These are phyloP conservation scores for Pythium rishiriense DNA, from an alignment of 352 stramenopile species.

Conservation along the genomic window DNA sequence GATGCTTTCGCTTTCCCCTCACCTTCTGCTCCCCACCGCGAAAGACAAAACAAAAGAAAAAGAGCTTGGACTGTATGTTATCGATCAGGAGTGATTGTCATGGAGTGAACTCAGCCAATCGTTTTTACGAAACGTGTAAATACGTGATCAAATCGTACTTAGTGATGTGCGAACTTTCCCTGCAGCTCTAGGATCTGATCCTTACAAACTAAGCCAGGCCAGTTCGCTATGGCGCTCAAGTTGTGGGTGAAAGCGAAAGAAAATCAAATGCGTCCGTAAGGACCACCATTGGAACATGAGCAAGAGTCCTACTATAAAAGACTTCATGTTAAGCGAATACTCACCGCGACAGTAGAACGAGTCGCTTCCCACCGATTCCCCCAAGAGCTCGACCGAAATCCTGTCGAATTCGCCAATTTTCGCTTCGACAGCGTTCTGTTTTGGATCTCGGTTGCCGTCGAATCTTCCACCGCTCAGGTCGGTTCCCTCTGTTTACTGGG, in stretches of 20 bases:
- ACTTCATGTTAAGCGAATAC: no score
- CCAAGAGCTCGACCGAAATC: no score
- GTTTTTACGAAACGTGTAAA: slow-evolving; percentile 16
- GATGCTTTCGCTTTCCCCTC: slow-evolving; percentile 8
- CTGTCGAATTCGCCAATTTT: background rate
- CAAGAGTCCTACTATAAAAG: no score
- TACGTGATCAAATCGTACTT: background rate
- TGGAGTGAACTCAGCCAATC: background rate
- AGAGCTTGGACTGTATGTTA: background rate
- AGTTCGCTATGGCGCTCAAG: no score
- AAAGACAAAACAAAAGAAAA: slow-evolving; percentile 10
- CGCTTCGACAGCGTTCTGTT: slow-evolving; percentile 8
- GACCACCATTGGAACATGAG: no score
- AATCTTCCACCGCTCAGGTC: slow-evolving; percentile 20
- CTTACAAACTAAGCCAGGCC: no score
- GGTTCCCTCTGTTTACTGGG: slow-evolving; percentile 5
- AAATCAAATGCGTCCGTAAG: no score
- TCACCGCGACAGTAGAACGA: no score
- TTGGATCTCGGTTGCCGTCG: slow-evolving; percentile 6
- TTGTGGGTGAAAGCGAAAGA: no score
- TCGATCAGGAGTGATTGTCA: slow-evolving; percentile 16
- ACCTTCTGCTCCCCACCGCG: slow-evolving; percentile 1
- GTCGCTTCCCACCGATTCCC: no score
- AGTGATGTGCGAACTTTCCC: no score
- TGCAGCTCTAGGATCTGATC: no score